Conservation (phyloP, 1,284 basidiomycete species). For the Ganoderma lingzhi region DNA sequence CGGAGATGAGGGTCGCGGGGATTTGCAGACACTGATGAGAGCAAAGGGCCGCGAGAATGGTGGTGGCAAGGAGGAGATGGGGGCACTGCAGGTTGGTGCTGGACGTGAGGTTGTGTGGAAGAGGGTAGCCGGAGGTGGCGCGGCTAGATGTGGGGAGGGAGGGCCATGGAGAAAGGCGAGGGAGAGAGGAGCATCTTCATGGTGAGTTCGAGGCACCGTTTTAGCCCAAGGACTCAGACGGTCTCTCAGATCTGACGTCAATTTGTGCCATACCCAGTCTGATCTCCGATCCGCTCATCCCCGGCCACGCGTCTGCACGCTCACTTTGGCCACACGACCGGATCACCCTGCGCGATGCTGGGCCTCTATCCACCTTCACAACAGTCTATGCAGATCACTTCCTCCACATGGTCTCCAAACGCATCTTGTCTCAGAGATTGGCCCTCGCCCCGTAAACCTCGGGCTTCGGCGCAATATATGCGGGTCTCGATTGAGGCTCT, state of each 20-base stretch:
- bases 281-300: constrained; percentile 10
- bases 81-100: neutral
- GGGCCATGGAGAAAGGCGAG: constrained; percentile 1
- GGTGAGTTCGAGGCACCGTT: constrained; percentile 1
- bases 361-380: neutral
- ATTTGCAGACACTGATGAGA: constrained; percentile 27
- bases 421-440: constrained; percentile 1
- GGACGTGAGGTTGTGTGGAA: neutral
- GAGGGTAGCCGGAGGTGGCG: neutral
- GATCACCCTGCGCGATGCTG: neutral
- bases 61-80: constrained; percentile 1
- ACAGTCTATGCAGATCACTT: neutral
- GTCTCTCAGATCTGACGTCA: constrained; percentile 21
- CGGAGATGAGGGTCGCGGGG: constrained; percentile 17
- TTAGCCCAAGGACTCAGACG: constrained; percentile 11
- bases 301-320: neutral
- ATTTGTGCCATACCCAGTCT: constrained; percentile 1
- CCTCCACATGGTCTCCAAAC: neutral
- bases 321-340: neutral
- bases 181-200: neutral
- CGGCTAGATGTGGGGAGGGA: constrained; percentile 5
- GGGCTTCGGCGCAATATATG: neutral
- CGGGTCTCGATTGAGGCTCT: neutral
- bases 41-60: constrained; percentile 1
- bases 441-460: neutral